Percentiles rank a stretch among this genome's conserved stretches.
These are phyloP conservation scores for Diaporthe sp. DNA, from an alignment of 2,329 filamentous ascomycete species.

Conservation along the genomic window DNA sequence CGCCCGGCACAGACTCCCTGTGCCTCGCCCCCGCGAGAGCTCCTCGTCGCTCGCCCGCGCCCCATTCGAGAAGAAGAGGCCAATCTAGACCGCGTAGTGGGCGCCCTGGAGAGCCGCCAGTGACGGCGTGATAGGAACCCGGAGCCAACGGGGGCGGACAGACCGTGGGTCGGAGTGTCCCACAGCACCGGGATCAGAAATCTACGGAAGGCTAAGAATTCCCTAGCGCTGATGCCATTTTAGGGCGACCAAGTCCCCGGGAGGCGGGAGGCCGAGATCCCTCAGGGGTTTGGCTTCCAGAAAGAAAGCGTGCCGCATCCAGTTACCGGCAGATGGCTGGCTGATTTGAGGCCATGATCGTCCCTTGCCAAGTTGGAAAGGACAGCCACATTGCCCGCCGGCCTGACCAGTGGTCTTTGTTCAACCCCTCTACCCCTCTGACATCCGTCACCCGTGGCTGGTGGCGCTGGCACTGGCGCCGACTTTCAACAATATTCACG, in stretches of 20 bases:
- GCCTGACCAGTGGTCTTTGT: conserved; percentile 7
- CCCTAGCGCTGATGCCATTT: conserved; percentile 14
- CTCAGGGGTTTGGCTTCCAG: neutral
- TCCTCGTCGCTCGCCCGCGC: neutral
- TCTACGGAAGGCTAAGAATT: neutral
- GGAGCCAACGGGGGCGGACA: neutral
- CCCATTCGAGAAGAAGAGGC: neutral
- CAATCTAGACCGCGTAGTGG: neutral
- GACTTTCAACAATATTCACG: conserved; percentile 3
- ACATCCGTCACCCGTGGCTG: neutral
- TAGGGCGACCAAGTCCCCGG: conserved; percentile 26
- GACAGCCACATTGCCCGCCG: conserved; percentile 4
- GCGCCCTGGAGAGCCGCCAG: neutral
- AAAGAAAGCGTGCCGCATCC: neutral
- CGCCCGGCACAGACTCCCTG: neutral
- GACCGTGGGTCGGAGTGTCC: neutral
- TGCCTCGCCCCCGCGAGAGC: neutral
- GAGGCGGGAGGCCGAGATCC: conserved; percentile 4
- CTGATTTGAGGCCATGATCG: neutral
- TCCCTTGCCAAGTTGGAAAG: neutral
- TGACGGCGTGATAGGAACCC: neutral
- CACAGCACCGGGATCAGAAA: neutral
- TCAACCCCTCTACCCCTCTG: neutral
- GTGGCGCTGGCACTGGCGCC: neutral
- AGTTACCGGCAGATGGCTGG: conserved; percentile 16